Evolutionary conservation across 345 rosid genomes (phyloP), one percentile per base, ranked within the genome.

Genomic region (Hypericum perforatum): DNA sequence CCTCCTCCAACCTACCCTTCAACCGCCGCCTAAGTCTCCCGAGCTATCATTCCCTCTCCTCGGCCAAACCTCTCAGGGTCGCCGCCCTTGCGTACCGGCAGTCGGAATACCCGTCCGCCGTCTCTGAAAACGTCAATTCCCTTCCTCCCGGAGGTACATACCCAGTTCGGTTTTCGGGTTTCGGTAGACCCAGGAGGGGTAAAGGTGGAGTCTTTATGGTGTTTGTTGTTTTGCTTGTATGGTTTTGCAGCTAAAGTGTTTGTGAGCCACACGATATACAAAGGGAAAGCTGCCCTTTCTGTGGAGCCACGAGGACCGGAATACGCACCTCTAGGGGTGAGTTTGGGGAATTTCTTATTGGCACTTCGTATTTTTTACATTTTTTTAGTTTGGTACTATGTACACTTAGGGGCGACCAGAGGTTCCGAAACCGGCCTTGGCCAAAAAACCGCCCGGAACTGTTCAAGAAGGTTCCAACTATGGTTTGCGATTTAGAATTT

Each of bases 201-300:
- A 36, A 11, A 40, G 54, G 11, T 41, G 53, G 10, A 29, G 45
- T 22, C 22, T 5, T 37, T 37, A 45, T 41, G 40, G 6, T 58
- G 13, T 45, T 29, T 47, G 11, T 36, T 44, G 32, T 7, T 69
- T 22, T 49, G 6, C n/a, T 40, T 43, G 37, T 6, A 16, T 8
- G 11, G 5, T 11, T 10, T 37, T 61, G 53, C 80, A 13, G 46
- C 87, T 29, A 70, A 71, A 73, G 72, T 77, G 60, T 90, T 64
- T 38, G 94, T 86, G 60, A 82, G 92, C 0, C 86, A 91, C 69
- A 82, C 92, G 12, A 81, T 91, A 53, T 91, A 87, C 73, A 92
- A 88, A 77, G 98, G 98, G 61, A 92, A 88, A 74, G 95, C 94
- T 46, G 98, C 88, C 43, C 82, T 92, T 51, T 78, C 90, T 0